These are phyloP conservation scores for Lizonia empirigonia DNA, from an alignment of 2,329 filamentous ascomycete genomes.

Conservation along the genomic window DNA sequence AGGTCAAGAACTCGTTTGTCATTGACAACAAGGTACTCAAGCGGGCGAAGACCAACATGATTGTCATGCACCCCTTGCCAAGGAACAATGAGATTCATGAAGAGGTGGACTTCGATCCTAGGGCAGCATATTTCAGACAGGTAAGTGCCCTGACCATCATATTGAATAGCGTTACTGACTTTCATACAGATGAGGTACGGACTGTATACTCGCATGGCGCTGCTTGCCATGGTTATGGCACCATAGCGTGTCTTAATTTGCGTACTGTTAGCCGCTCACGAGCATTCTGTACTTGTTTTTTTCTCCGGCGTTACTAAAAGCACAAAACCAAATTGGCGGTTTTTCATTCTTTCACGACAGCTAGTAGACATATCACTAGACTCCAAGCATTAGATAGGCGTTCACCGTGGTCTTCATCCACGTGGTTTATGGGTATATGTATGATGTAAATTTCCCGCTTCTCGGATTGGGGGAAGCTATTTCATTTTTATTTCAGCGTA, in stretches of 20 bases:
- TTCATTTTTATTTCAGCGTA: constrained; percentile 31
- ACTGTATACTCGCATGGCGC: constrained; percentile 95
- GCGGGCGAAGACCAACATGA: constrained; percentile 89
- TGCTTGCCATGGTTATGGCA: constrained; percentile 90
- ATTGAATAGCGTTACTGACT: constrained; percentile 49
- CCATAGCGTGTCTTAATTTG: constrained; percentile 37
- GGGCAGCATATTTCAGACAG: constrained; percentile 98
- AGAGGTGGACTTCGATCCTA: constrained; percentile 96
- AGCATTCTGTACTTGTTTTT: constrained; percentile 11
- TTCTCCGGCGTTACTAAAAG: constrained; percentile 22
- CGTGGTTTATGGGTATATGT: constrained; percentile 21
- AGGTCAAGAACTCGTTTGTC: constrained; percentile 84
- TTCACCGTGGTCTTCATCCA: constrained; percentile 16
- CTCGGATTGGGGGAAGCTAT: constrained; percentile 29
- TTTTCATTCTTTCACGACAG: constrained; percentile 6
- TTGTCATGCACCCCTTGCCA: constrained; percentile 94
- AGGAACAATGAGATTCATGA: constrained; percentile 91
- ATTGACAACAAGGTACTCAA: constrained; percentile 90
- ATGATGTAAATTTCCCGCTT: constrained; percentile 27
- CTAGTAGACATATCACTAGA: constrained; percentile 14
- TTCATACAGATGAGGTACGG: constrained; percentile 86
- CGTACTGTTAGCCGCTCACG: constrained; percentile 10
- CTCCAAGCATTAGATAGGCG: constrained; percentile 32
- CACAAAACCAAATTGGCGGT: constrained; percentile 17
- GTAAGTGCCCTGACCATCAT: constrained; percentile 60